phyloP scores from a whole-genome alignment of 306 rosid genomes.

The Glycine soja region DNA sequence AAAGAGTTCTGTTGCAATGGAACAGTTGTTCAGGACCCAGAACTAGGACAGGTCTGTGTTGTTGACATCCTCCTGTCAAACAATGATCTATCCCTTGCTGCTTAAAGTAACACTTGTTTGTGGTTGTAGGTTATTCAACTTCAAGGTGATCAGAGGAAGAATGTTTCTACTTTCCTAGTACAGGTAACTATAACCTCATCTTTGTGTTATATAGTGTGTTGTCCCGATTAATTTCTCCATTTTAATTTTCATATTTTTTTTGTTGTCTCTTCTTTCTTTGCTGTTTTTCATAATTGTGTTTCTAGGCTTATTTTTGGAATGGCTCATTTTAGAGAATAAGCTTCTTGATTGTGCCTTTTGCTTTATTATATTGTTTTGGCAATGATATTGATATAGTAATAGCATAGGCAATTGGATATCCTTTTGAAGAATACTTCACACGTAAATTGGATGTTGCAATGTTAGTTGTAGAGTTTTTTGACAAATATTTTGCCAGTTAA shows the following conservation, averaged over 20 bases:
- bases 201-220: background rate
- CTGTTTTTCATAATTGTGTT: too few species aligned
- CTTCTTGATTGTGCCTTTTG: too few species aligned
- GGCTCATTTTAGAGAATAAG: too few species aligned
- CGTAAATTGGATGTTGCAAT: background rate
- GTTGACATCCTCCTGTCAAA: background rate
- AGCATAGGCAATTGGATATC: background rate
- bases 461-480: background rate
- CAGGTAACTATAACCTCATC: constrained; percentile 57
- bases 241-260: background rate
- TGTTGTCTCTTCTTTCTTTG: background rate
- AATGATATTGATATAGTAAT: too few species aligned
- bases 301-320: background rate
- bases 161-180: constrained; percentile 68
- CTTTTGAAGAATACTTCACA: too few species aligned
- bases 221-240: background rate
- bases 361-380: too few species aligned
- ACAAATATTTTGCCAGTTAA: background rate
- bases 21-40: constrained; percentile 94
- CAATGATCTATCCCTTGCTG: background rate
- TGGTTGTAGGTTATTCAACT: constrained; percentile 82
- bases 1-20: constrained; percentile 95
- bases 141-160: constrained; percentile 83
- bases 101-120: background rate
- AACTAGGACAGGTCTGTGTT: constrained; percentile 79